Evolutionary conservation across 306 rosid genomes (phyloP).

Genomic region (Dryas octopetala): DNA sequence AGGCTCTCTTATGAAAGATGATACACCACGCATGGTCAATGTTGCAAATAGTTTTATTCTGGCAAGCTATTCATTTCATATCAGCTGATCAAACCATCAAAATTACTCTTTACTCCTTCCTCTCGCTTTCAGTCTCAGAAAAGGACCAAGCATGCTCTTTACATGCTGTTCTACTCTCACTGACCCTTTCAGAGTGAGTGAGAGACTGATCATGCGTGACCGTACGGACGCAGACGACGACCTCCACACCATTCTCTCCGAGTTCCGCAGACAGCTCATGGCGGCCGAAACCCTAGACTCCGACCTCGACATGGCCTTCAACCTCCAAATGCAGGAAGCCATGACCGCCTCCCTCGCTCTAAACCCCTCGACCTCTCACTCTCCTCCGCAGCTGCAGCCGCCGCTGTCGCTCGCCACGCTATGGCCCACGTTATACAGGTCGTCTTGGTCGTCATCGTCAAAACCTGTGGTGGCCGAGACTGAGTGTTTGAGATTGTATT

Average conservation of each 20-base stretch:
- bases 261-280: slow-evolving; percentile 44
- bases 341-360: slow-evolving; percentile 48
- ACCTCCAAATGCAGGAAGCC: slow-evolving; percentile 61
- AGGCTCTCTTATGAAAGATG: too few species aligned
- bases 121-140: neutral
- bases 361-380: slow-evolving; percentile 43
- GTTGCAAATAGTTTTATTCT: too few species aligned
- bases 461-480: slow-evolving; percentile 15
- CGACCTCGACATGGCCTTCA: slow-evolving; percentile 56
- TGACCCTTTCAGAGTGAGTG: too few species aligned
- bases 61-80: too few species aligned
- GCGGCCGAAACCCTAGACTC: slow-evolving; percentile 40
- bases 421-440: neutral
- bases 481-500: slow-evolving; percentile 47
- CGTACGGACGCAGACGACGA: neutral
- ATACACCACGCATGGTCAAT: too few species aligned
- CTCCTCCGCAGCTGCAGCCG: neutral
- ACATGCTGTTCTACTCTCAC: too few species aligned
- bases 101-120: too few species aligned
- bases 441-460: slow-evolving; percentile 1
- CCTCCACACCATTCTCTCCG: slow-evolving; percentile 26
- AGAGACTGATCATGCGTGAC: neutral
- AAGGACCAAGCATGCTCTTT: too few species aligned
- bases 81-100: too few species aligned
- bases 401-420: too few species aligned